phyloP scores from a whole-genome alignment of 345 rosid species.

The Salix udensis region DNA sequence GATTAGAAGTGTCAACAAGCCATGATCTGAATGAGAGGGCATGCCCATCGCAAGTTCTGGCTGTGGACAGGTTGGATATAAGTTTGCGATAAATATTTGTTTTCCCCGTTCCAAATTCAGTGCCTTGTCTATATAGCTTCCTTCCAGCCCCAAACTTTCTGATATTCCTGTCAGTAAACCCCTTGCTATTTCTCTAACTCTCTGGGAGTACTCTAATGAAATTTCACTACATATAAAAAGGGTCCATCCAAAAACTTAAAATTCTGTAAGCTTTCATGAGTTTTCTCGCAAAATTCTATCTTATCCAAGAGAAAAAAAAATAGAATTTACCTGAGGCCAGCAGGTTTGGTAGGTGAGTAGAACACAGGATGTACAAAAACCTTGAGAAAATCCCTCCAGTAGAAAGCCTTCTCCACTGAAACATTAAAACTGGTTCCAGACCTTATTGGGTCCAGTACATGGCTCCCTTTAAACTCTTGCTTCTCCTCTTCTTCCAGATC shows the following conservation, averaged over 20 bases:
- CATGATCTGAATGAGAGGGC: slow-evolving; percentile 57
- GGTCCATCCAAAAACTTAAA: no score
- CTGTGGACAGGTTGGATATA: slow-evolving; percentile 26
- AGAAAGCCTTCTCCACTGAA: slow-evolving; percentile 36
- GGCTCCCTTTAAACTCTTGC: slow-evolving; percentile 35
- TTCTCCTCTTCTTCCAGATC: slow-evolving; percentile 51
- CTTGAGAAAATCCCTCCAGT: slow-evolving; percentile 59
- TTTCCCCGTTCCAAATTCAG: no score
- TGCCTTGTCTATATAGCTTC: no score
- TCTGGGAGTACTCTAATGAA: no score
- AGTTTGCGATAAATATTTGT: no score
- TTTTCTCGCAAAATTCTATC: no score
- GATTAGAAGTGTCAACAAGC: slow-evolving; percentile 43
- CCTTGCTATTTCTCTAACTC: no score
- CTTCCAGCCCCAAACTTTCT: no score
- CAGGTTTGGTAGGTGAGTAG: slow-evolving; percentile 45
- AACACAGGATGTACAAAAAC: slow-evolving; percentile 39
- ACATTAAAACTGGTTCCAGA: slow-evolving; percentile 56
- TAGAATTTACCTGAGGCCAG: slow-evolving; percentile 3
- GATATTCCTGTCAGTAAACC: no score
- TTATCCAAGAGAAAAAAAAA: no score
- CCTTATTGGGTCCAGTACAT: slow-evolving; percentile 50
- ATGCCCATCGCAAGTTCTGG: slow-evolving; percentile 57
- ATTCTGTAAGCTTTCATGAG: no score
- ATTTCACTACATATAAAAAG: no score